Conservation (phyloP, 2,329 filamentous ascomycete species). For the Neocatenulostroma microsporum region DNA sequence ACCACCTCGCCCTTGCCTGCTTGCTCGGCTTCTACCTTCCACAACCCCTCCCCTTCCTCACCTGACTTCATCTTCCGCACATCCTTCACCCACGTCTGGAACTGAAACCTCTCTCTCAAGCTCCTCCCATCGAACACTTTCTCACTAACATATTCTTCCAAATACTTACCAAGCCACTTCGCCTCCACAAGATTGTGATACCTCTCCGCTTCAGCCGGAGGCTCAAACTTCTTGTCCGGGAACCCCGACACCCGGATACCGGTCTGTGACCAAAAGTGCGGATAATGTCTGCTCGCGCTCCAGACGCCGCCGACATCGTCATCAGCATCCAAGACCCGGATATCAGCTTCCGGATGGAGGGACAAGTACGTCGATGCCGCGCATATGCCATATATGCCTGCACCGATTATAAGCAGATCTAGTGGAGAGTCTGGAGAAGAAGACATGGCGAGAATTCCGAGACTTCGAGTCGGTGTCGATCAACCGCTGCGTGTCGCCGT, state of each 20-base stretch:
- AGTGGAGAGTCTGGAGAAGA: too few species aligned
- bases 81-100: conserved; percentile 9
- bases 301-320: conserved; percentile 12
- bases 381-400: conserved; percentile 16
- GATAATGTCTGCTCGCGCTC: conserved; percentile 18
- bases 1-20: conserved; percentile 2
- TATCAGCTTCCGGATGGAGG: conserved; percentile 13
- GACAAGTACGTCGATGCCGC: conserved; percentile 18
- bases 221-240: conserved; percentile 18
- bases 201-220: conserved; percentile 9
- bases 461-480: too few species aligned
- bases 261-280: conserved; percentile 24
- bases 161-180: conserved; percentile 19
- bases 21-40: conserved; percentile 1
- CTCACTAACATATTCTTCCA: conserved; percentile 21
- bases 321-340: conserved; percentile 17
- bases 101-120: conserved; percentile 15
- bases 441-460: too few species aligned
- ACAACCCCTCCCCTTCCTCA: conserved; percentile 1
- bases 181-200: conserved; percentile 20
- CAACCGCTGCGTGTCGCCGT: too few species aligned
- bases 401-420: conserved; percentile 9
- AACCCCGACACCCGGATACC: conserved; percentile 18
- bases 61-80: conserved; percentile 19
- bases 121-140: conserved; percentile 17